Conservation (phyloP, 2,329 filamentous ascomycete species). For the Monosporascus sp. region DNA sequence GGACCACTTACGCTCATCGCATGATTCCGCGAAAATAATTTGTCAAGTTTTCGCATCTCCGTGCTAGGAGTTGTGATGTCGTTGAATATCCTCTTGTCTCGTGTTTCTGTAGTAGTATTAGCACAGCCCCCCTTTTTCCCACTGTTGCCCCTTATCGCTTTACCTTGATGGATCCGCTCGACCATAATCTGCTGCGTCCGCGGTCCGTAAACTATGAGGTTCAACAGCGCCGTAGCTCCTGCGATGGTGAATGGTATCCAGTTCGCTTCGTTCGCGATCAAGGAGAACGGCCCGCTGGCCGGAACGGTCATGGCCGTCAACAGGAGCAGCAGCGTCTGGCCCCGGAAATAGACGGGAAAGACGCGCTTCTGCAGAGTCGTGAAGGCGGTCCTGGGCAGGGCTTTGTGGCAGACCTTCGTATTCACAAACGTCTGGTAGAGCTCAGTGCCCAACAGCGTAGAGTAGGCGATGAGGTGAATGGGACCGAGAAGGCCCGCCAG, state of each 20-base stretch:
- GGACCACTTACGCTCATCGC: slow-evolving; percentile 28
- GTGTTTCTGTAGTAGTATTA: slow-evolving; percentile 10
- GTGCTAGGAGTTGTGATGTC: slow-evolving; percentile 8
- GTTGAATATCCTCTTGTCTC: slow-evolving; percentile 9
- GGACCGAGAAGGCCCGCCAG: slow-evolving; percentile 22
- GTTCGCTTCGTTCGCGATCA: slow-evolving; percentile 22
- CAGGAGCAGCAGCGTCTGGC: slow-evolving; percentile 30
- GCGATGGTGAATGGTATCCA: slow-evolving; percentile 32
- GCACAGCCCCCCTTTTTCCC: slow-evolving; percentile 2
- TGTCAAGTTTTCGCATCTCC: slow-evolving; percentile 24
- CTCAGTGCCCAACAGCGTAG: slow-evolving; percentile 32
- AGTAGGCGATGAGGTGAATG: slow-evolving; percentile 34
- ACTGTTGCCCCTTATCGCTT: background rate
- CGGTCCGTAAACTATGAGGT: slow-evolving; percentile 32
- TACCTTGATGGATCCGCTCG: slow-evolving; percentile 27
- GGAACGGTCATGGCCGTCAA: slow-evolving; percentile 30
- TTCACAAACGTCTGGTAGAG: slow-evolving; percentile 35
- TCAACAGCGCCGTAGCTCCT: slow-evolving; percentile 25
- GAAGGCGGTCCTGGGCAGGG: slow-evolving; percentile 31
- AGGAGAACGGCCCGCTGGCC: slow-evolving; percentile 22
- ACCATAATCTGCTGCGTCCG: slow-evolving; percentile 28
- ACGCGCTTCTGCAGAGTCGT: slow-evolving; percentile 33
- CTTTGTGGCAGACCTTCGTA: slow-evolving; percentile 30
- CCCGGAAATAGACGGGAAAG: slow-evolving; percentile 36
- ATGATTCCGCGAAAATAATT: slow-evolving; percentile 29